Evolutionary conservation across 2,329 filamentous ascomycete genomes (phyloP), one percentile per base, ranked within the genome.

Genomic region (Claviceps sp.): DNA sequence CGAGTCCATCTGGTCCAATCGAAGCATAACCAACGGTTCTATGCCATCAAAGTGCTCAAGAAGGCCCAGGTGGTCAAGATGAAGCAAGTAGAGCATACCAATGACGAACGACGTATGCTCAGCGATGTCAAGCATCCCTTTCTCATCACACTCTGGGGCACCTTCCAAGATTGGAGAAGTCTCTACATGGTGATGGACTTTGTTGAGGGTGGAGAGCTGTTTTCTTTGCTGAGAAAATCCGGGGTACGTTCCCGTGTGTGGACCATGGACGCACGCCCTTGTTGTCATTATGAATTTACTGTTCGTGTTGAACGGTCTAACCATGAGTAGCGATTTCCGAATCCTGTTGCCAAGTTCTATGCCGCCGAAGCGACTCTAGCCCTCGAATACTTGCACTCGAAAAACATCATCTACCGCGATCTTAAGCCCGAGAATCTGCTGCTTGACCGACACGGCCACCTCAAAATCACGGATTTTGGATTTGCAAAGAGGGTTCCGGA

Each of bases 161-260:
- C 93, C 10, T 98, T 97, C 69, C 91, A 97, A 67, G 93, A 98
- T 64, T 80, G 84, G 49, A 89, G 84, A 71, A 97, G 96, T 66
- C 74, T 98, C 39, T 98, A 98, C 78, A 98, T 98, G 93, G 93
- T 98, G 62, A 98, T 98, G 93, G 93, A 98, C 69, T 98, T 98
- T 73, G 91, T 98, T 51, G 93, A 98, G 70, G 93, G 93, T 60
- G 93, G 93, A 63, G 93, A 98, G 75, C 76, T 98, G 51, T 98
- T 98, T 68, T 97, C 91, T 59, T 71, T 98, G 62, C 74, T 98
- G 61, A 80, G 93, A 61, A 97, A 98, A 70, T 97, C 91, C 76
- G 84, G 91, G 78, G 80, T 80, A 77, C 70, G 76, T 71, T 5
- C 22, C 24, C 40, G 16, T 5, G 11, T 14, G 5, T 5, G 19